These are phyloP conservation scores for Aspergillus intermedius DNA, from an alignment of 2,329 filamentous ascomycete genomes.

Conservation along the genomic window DNA sequence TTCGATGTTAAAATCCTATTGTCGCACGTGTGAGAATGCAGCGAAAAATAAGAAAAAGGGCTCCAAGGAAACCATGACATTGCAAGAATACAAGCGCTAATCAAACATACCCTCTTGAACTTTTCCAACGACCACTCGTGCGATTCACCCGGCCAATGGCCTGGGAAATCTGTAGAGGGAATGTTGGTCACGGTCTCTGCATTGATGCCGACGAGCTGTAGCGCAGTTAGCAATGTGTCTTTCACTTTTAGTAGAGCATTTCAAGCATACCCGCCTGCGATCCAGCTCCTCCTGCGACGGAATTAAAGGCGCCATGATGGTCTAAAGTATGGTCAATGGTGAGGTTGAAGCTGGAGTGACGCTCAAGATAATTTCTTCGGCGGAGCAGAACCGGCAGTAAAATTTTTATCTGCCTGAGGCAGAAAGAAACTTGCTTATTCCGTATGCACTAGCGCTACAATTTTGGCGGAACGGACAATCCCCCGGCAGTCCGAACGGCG, in stretches of 20 bases:
- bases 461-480: not conserved
- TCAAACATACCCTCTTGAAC: conserved; percentile 53
- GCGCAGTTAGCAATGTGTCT: conserved; percentile 10
- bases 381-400: conserved; percentile 16
- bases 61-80: not conserved
- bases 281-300: conserved; percentile 39
- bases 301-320: conserved; percentile 38
- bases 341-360: conserved; percentile 19
- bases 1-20: conserved; percentile 61
- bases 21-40: conserved; percentile 2
- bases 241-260: not conserved
- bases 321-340: conserved; percentile 11
- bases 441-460: not conserved
- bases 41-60: not conserved
- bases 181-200: conserved; percentile 86
- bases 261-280: conserved; percentile 34
- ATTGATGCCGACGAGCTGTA: conserved; percentile 76
- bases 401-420: conserved; percentile 23
- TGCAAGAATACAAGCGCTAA: too few relatives aligned
- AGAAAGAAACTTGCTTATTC: conserved; percentile 15
- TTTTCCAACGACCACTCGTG: conserved; percentile 68
- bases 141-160: conserved; percentile 84
- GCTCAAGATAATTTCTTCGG: conserved; percentile 28
- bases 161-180: conserved; percentile 83
- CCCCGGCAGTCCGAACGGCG: not conserved